These are phyloP conservation scores for Abelmoschus esculentus DNA, from an alignment of 345 rosid genomes.

Conservation along the genomic window DNA sequence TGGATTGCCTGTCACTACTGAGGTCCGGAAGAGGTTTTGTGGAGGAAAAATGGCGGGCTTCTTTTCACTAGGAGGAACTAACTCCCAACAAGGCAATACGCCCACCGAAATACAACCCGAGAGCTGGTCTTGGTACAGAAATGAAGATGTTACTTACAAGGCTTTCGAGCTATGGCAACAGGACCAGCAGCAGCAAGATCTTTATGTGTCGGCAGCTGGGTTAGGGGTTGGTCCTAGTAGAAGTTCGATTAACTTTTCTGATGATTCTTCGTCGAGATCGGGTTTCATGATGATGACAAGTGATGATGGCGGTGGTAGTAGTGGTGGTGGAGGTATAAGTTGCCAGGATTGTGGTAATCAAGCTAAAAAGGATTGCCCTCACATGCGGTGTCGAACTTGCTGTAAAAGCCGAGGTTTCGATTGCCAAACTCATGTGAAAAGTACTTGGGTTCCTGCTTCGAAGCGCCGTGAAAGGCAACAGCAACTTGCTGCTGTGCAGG, in stretches of 20 bases:
- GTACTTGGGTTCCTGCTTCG: conserved; percentile 82
- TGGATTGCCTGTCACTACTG: conserved; percentile 32
- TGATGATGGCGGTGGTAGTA: conserved; percentile 14
- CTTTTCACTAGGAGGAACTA: conserved; percentile 50
- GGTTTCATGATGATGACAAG: conserved; percentile 35
- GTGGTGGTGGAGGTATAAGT: conserved; percentile 29
- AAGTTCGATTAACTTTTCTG: conserved; percentile 39
- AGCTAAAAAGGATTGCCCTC: conserved; percentile 73
- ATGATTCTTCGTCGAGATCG: conserved; percentile 44
- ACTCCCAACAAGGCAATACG: conserved; percentile 16
- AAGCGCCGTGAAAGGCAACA: conserved; percentile 69
- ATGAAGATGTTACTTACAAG: conserved; percentile 39
- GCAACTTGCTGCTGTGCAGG: conserved; percentile 29
- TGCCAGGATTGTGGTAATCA: conserved; percentile 90
- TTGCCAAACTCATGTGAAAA: conserved; percentile 72
- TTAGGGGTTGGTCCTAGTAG: conserved; percentile 42
- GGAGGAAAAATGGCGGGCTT: conserved; percentile 52
- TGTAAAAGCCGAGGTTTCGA: conserved; percentile 78
- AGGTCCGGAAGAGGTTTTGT: conserved; percentile 37
- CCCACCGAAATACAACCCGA: conserved; percentile 33
- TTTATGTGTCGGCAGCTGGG: conserved; percentile 48
- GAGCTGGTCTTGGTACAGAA: conserved; percentile 50
- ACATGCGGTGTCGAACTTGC: conserved; percentile 77
- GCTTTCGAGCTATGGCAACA: conserved; percentile 50
- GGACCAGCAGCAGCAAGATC: conserved; percentile 47